A percentile compares a stretch with the other conserved stretches of the same genome.
phyloP scores from a whole-genome alignment of 257 asterid genomes.

The Vinca minor region DNA sequence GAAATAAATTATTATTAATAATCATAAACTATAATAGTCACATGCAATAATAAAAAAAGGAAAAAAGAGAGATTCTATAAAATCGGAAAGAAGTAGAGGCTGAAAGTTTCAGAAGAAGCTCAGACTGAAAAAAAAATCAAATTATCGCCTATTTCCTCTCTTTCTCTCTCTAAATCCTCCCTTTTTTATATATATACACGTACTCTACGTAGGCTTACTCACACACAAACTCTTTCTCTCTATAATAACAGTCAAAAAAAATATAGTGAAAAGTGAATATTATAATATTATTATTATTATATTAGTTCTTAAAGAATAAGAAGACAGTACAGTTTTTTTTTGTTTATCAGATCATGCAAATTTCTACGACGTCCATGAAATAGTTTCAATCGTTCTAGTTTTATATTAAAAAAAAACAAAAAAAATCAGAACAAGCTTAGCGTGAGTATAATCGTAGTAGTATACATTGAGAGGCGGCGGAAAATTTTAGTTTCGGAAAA shows the following conservation, averaged over 20 bases:
- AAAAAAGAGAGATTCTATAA: background rate
- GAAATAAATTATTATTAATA: too few relatives aligned
- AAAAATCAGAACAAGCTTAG: background rate
- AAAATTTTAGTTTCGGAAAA: background rate
- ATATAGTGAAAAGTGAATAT: too few relatives aligned
- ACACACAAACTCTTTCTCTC: too few relatives aligned
- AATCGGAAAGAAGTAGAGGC: constrained; percentile 3
- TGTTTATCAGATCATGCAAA: background rate
- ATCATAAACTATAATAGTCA: too few relatives aligned
- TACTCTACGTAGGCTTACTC: too few relatives aligned
- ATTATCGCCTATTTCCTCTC: constrained; percentile 3
- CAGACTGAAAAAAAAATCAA: too few relatives aligned
- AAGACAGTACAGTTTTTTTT: too few relatives aligned
- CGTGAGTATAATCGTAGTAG: background rate
- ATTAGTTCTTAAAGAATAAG: background rate
- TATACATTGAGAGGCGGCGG: background rate
- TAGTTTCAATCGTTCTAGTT: too few relatives aligned
- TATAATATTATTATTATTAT: too few relatives aligned
- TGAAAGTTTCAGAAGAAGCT: constrained; percentile 1
- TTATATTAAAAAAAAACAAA: too few relatives aligned
- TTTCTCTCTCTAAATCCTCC: background rate
- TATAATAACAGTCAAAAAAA: too few relatives aligned
- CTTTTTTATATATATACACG: background rate
- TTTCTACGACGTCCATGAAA: too few relatives aligned
- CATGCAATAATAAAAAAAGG: background rate